Evolutionary conservation across 495 filamentous ascomycete genomes (phyloP).

Genomic region (Glarea lozoyensis): DNA sequence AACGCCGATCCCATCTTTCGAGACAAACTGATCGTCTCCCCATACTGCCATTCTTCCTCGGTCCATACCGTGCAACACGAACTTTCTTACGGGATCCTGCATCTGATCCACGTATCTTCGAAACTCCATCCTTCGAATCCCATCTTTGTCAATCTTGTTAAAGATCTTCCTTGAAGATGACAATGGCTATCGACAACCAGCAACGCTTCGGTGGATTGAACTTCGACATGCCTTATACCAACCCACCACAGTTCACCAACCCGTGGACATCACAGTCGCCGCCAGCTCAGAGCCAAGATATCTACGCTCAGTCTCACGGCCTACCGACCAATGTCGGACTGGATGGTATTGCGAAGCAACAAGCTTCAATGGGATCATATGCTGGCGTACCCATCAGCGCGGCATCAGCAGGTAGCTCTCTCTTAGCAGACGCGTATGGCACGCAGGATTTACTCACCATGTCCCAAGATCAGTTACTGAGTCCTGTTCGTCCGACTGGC

Average conservation of each 20-base stretch:
- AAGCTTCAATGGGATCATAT: slow-evolving; percentile 62
- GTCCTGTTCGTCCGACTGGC: slow-evolving; percentile 39
- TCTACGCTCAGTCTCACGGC: slow-evolving; percentile 46
- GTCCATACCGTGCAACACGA: slow-evolving; percentile 8
- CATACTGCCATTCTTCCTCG: slow-evolving; percentile 3
- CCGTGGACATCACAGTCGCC: slow-evolving; percentile 69
- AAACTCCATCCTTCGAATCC: slow-evolving; percentile 23
- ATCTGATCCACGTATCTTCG: slow-evolving; percentile 37
- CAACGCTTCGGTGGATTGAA: slow-evolving; percentile 71
- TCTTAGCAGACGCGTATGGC: slow-evolving; percentile 54
- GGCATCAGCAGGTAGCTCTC: slow-evolving; percentile 63
- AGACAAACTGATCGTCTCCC: slow-evolving; percentile 32
- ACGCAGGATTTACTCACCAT: slow-evolving; percentile 64
- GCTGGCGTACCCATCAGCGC: slow-evolving; percentile 59
- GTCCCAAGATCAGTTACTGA: slow-evolving; percentile 66
- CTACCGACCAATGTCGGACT: slow-evolving; percentile 40
- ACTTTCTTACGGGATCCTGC: slow-evolving; percentile 32
- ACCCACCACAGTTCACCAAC: slow-evolving; percentile 81
- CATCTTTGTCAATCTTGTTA: background rate
- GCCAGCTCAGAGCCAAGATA: slow-evolving; percentile 45
- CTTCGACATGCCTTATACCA: slow-evolving; percentile 71
- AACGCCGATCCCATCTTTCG: slow-evolving; percentile 61
- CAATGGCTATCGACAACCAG: slow-evolving; percentile 85
- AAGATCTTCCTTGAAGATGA: slow-evolving; percentile 41
- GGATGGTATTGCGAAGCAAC: slow-evolving; percentile 43